Evolutionary conservation across 148 eudicot species (phyloP).

Genomic region (Polygonum aviculare): DNA sequence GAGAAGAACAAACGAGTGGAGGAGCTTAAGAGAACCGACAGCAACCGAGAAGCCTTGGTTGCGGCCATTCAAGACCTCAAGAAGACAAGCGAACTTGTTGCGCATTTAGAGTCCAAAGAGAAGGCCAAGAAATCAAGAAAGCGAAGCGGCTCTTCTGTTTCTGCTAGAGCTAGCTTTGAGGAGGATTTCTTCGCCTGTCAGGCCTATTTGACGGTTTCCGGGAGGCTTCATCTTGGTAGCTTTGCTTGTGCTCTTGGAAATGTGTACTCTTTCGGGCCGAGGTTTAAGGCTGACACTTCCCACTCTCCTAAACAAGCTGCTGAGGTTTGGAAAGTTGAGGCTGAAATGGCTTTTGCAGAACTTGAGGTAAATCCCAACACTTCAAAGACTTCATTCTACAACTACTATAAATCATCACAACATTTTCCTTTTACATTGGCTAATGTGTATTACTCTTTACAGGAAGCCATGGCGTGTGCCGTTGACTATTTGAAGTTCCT

Average conservation of each 20-base stretch:
- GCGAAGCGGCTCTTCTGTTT: conserved; percentile 11
- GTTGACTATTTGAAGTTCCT: conserved; percentile 60
- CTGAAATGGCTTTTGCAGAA: conserved; percentile 87
- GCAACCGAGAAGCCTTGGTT: conserved; percentile 62
- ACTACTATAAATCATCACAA: too few relatives aligned
- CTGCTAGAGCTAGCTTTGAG: conserved; percentile 24
- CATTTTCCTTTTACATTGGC: neutral
- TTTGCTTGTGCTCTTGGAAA: conserved; percentile 83
- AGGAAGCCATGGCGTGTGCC: conserved; percentile 89
- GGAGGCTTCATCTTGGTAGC: conserved; percentile 88
- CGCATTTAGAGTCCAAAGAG: conserved; percentile 48
- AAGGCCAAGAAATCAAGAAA: conserved; percentile 23
- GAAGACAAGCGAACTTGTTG: conserved; percentile 47
- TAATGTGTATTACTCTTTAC: conserved; percentile 2
- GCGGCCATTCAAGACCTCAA: conserved; percentile 68
- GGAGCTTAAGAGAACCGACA: conserved; percentile 59
- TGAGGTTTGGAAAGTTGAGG: conserved; percentile 89
- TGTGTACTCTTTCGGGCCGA: conserved; percentile 87
- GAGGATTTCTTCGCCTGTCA: conserved; percentile 61
- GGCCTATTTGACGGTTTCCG: conserved; percentile 60
- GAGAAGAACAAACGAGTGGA: conserved; percentile 55
- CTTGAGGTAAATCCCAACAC: conserved; percentile 43
- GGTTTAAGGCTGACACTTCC: conserved; percentile 55
- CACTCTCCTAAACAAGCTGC: conserved; percentile 56
- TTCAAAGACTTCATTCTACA: neutral